Conservation (phyloP, 1,284 basidiomycete genomes). For the Fomitopsis pinicola region DNA sequence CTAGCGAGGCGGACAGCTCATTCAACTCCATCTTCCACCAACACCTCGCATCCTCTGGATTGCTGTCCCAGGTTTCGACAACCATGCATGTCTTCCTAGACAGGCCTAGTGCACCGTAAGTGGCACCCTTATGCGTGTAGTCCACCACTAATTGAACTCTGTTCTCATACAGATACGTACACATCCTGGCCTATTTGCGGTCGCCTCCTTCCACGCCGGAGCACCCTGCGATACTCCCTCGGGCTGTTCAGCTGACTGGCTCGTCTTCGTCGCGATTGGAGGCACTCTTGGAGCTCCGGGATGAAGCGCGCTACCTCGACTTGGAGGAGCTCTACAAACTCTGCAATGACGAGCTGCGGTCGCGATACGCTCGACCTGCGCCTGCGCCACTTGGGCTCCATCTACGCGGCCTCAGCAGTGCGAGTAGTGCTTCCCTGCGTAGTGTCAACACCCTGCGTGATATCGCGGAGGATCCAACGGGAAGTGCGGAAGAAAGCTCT, state of each 20-base stretch:
- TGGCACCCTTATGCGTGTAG: constrained; percentile 14
- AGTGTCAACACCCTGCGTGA: constrained; percentile 32
- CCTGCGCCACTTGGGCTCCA: constrained; percentile 17
- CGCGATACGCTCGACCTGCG: constrained; percentile 23
- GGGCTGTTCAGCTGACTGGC: constrained; percentile 48
- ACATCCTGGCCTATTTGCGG: constrained; percentile 68
- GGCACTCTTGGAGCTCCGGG: constrained; percentile 63
- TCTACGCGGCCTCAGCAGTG: constrained; percentile 25
- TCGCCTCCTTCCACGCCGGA: constrained; percentile 42
- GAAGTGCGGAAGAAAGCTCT: constrained; percentile 8
- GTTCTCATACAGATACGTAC: constrained; percentile 46
- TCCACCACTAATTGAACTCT: background rate
- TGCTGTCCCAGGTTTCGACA: constrained; percentile 41
- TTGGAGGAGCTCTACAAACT: constrained; percentile 57
- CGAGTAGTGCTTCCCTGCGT: constrained; percentile 22
- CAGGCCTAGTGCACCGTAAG: constrained; percentile 72
- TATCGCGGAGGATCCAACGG: constrained; percentile 12
- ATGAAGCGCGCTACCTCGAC: constrained; percentile 69
- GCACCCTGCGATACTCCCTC: constrained; percentile 52
- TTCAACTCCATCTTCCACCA: constrained; percentile 50
- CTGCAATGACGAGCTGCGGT: constrained; percentile 61
- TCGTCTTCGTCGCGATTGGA: constrained; percentile 50
- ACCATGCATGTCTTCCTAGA: constrained; percentile 76
- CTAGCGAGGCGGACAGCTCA: constrained; percentile 27
- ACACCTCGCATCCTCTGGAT: constrained; percentile 56